Conservation (phyloP, 2,329 filamentous ascomycete species). For the Sporothrix humicola region DNA sequence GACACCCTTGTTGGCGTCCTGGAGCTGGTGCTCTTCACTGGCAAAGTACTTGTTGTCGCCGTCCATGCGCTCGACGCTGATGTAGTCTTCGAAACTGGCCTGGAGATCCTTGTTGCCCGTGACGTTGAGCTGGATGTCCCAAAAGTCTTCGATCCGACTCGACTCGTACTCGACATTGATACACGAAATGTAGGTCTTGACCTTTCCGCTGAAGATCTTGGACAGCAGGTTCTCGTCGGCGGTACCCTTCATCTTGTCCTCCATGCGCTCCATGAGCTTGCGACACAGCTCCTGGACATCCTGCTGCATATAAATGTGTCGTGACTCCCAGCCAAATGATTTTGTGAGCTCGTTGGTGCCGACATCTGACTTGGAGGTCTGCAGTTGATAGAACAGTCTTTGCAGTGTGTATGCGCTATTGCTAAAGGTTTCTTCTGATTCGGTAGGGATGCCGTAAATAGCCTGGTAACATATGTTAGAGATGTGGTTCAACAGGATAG, state of each 20-base stretch:
- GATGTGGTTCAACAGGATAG: no score
- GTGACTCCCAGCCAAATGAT: slow-evolving; percentile 97
- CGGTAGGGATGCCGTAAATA: slow-evolving; percentile 95
- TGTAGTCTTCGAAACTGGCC: slow-evolving; percentile 94
- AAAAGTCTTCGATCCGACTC: slow-evolving; percentile 94
- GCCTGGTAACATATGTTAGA: slow-evolving; percentile 64
- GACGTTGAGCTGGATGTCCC: slow-evolving; percentile 98
- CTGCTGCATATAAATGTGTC: slow-evolving; percentile 98
- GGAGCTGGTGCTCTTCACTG: slow-evolving; percentile 84
- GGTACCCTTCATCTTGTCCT: slow-evolving; percentile 98
- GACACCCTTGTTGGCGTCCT: slow-evolving; percentile 96
- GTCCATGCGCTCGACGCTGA: slow-evolving; percentile 94
- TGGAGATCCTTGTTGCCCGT: slow-evolving; percentile 90
- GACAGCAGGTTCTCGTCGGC: slow-evolving; percentile 86
- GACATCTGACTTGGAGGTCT: slow-evolving; percentile 83
- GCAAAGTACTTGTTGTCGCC: slow-evolving; percentile 99
- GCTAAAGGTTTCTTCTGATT: slow-evolving; percentile 76
- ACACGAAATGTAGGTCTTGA: slow-evolving; percentile 98
- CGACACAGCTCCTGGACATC: slow-evolving; percentile 96
- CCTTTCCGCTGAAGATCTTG: slow-evolving; percentile 93
- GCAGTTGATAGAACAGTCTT: slow-evolving; percentile 90
- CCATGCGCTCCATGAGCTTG: slow-evolving; percentile 96
- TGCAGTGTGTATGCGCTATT: slow-evolving; percentile 96
- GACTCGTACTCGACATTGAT: slow-evolving; percentile 99
- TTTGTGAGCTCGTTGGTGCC: slow-evolving; percentile 91